phyloP scores from a whole-genome alignment of 192 early-diverging fungal species.

The Backusella parvicylindrica region DNA sequence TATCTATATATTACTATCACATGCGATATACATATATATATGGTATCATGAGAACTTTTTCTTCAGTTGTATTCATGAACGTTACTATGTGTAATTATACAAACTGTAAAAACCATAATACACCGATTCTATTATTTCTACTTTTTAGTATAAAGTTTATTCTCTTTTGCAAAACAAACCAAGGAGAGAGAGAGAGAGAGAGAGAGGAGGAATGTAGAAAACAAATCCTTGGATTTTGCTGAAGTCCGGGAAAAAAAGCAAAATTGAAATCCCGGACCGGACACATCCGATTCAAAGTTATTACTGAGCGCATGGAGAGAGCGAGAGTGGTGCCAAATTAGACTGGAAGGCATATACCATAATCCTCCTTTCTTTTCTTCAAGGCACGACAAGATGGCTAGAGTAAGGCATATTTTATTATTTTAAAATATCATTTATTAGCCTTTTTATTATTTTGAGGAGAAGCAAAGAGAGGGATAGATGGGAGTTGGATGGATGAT shows the following conservation, averaged over 20 bases:
- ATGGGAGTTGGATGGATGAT: neutral
- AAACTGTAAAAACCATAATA: no score
- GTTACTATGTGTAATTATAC: no score
- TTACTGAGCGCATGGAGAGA: neutral
- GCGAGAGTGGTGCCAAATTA: neutral
- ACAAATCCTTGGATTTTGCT: no score
- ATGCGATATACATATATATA: no score
- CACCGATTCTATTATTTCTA: no score
- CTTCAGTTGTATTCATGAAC: no score
- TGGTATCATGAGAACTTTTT: no score
- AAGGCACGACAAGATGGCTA: slow-evolving; percentile 3
- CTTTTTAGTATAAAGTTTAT: neutral
- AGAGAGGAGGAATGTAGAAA: no score
- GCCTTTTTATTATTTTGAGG: neutral
- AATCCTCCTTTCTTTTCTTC: slow-evolving; percentile 1
- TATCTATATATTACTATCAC: no score
- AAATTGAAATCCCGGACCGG: neutral
- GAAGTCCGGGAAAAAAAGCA: neutral
- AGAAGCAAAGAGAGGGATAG: neutral
- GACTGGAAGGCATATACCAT: neutral
- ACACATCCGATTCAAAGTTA: neutral
- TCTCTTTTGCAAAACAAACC: no score
- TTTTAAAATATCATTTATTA: neutral
- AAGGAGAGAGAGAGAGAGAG: no score
- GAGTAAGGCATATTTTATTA: neutral